A percentile compares a stretch with the other conserved stretches of the same genome.
Evolutionary conservation across 495 filamentous ascomycete species (phyloP).

Genomic region (Talaromyces stipitatus): DNA sequence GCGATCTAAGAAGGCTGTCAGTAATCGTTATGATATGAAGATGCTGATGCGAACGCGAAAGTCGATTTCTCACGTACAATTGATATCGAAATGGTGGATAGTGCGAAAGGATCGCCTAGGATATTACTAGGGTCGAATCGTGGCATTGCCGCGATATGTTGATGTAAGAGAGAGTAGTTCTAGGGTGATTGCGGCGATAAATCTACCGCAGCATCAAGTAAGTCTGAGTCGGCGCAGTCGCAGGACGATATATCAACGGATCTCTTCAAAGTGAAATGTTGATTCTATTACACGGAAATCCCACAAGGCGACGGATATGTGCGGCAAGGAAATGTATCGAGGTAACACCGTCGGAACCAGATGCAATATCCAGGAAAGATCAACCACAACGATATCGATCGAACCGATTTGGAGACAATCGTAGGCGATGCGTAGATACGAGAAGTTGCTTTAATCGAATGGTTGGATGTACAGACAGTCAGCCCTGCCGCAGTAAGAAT

Average conservation of each 20-base stretch:
- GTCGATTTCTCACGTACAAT: constrained; percentile 50
- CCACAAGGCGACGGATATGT: background rate
- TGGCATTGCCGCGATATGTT: constrained; percentile 25
- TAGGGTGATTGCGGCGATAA: background rate
- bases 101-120: constrained; percentile 90
- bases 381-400: background rate
- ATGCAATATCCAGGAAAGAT: background rate
- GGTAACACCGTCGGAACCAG: background rate
- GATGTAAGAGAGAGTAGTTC: background rate
- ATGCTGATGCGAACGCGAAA: background rate
- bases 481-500: constrained; percentile 6
- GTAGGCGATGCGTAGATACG: background rate
- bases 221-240: background rate
- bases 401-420: background rate
- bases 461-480: background rate
- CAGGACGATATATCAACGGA: background rate
- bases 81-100: constrained; percentile 89
- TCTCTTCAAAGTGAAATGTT: background rate
- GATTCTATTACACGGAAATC: background rate
- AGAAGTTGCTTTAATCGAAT: background rate
- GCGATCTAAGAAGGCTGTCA: constrained; percentile 54
- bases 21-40: background rate
- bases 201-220: background rate
- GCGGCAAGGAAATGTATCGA: background rate
- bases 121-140: constrained; percentile 79